These are phyloP conservation scores for Zygotorulaspora sp. DNA, from an alignment of 805 yeast species.

Conservation along the genomic window DNA sequence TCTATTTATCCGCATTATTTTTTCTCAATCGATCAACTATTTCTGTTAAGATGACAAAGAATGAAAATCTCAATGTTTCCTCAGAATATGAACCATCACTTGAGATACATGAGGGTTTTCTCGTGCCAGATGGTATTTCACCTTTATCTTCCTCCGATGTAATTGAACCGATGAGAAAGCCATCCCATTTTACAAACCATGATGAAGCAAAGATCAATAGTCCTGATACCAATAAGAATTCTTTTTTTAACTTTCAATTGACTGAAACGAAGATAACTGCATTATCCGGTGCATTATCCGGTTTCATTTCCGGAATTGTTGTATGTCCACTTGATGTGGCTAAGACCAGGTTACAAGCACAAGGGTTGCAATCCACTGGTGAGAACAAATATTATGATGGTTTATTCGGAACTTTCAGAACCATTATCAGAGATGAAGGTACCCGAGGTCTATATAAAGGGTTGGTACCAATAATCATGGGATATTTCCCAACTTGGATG, in stretches of 20 bases:
- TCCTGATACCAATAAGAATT: not conserved
- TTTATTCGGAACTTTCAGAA: conserved; percentile 54
- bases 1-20: no score
- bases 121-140: conserved; percentile 25
- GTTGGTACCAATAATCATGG: conserved; percentile 83
- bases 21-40: not conserved
- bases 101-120: conserved; percentile 12
- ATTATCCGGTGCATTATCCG: conserved; percentile 88
- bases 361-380: conserved; percentile 47
- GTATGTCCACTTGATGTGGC: conserved; percentile 97
- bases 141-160: conserved; percentile 24
- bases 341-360: conserved; percentile 91
- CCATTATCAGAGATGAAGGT: conserved; percentile 76
- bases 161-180: conserved; percentile 15
- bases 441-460: conserved; percentile 82
- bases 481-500: conserved; percentile 97
- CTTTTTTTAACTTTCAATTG: conserved; percentile 10
- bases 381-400: conserved; percentile 49
- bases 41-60: conserved; percentile 5
- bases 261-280: conserved; percentile 62
- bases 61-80: conserved; percentile 4
- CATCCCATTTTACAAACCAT: not conserved
- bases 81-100: not conserved
- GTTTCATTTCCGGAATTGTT: conserved; percentile 78
- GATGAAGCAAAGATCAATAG: not conserved